Evolutionary conservation across 768 basidiomycete species (phyloP), one percentile per base, ranked within the genome.

Genomic region (Termitomyces sp.): DNA sequence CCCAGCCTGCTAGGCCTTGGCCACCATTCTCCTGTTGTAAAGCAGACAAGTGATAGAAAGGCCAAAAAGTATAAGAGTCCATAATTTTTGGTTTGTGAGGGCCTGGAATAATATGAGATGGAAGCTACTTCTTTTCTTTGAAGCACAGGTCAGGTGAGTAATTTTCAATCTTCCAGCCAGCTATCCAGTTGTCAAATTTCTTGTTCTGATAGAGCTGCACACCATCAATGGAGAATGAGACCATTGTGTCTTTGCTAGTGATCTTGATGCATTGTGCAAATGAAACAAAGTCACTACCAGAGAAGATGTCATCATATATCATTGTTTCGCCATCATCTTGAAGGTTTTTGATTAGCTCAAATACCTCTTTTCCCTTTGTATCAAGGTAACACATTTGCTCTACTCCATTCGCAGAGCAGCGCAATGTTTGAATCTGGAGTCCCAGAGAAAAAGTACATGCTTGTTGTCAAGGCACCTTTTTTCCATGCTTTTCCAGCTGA

Each of bases 191-290:
- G 51, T 80, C 75, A 1, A 77, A 81, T 40, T 68, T 64, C 65
- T 80, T 80, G 63, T 75, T 71, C 7, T 72, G 64, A 49, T 76
- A 79, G 0, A 81, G 70, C 51, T 80, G 80, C 0, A 75, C 72
- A 20, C 78, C 76, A 57, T 81, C 76, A 16, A 79, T 44, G 0
- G 77, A 78, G 7, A 76, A 59, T 3, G 71, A 55, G 2, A 80
- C 42, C 2, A 74, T 57, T 0, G 66, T 74, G 46, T 78, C 71
- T 20, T 75, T 63, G 6, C 32, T 33, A 0, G 64, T 71, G 15
- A 79, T 68, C 1, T 69, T 48, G 0, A 65, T 63, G 0, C 15
- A 18, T 4, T 62, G 50, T 3, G 64, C 65, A 0, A 71, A 65
- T 0, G 67, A 63, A 1, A 75, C 57, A 39, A 71, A 70, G 18